phyloP scores from a whole-genome alignment of 192 early-diverging fungal genomes.

The Rhizophagus sp. region DNA sequence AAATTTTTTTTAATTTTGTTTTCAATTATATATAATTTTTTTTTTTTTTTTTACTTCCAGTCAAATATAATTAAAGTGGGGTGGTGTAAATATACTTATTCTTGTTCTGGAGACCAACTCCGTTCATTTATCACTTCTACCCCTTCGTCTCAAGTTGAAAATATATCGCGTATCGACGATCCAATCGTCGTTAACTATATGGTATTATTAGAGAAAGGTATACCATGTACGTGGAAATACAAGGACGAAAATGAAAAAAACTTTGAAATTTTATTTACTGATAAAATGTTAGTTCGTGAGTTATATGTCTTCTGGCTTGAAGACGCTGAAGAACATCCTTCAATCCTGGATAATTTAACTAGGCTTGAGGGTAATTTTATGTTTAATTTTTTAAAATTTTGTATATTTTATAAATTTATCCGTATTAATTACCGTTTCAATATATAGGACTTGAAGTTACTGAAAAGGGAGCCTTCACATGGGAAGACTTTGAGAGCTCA shows the following conservation, averaged over 20 bases:
- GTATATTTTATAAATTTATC: background rate
- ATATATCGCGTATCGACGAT: background rate
- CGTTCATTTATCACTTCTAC: conserved; percentile 18
- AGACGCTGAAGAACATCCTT: background rate
- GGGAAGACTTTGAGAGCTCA: background rate
- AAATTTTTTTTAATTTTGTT: background rate
- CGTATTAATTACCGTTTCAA: background rate
- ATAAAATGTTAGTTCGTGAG: background rate
- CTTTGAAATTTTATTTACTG: background rate
- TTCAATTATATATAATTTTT: background rate
- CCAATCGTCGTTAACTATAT: background rate
- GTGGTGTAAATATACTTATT: background rate
- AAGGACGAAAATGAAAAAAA: background rate
- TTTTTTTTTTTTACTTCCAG: background rate
- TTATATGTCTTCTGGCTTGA: conserved; percentile 20
- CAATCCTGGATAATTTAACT: background rate
- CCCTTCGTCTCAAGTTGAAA: background rate
- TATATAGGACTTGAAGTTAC: background rate
- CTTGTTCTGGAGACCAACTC: background rate
- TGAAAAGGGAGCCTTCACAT: background rate
- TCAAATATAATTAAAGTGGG: background rate
- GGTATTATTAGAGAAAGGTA: background rate
- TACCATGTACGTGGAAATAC: conserved; percentile 22
- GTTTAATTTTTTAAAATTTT: background rate
- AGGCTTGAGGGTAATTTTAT: background rate